Evolutionary conservation across 768 basidiomycete genomes (phyloP), one percentile per base, ranked within the genome.

Genomic region (Tricholoma furcatifolium): DNA sequence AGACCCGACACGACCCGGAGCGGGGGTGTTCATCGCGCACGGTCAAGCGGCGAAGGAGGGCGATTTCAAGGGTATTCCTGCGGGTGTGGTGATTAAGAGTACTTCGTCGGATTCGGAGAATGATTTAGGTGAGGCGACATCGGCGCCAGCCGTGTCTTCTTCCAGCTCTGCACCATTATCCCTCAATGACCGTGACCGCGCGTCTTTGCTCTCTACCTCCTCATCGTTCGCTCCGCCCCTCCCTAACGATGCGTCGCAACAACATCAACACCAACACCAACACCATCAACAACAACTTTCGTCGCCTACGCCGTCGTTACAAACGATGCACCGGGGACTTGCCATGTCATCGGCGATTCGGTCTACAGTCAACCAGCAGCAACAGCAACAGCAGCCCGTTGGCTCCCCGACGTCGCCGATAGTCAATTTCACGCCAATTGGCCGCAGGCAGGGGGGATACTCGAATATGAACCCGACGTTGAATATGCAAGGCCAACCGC

Each of bases 1-100:
- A 57, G 93, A 96, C 66, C 79, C 82, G 6, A 83, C 84, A 43
- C 79, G 87, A 43, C 91, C 91, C 10, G 93, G 92, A n/a, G 86
- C 87, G 8, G 93, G 93, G 10, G 84, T 95, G 6, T 97, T 89
- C 59, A 66, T 95, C 43, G 91, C 87, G 3, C 73, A 72, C 39
- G 74, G 77, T 11, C 77, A 79, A 46, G 70, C 70, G 42, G 70
- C 68, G n/a, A 61, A 63, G 43, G 68, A 71, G 38, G 75, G 69
- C 35, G 71, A 78, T 59, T 77, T 82, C 54, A 72, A 76, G 51
- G 81, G 84, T 57, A 43, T 88, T 32, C 78, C 82, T 5, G 74
- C 72, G 51, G 84, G 83, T 7, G 75, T 74, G 41, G 70, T 90
- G 46, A 78, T 88, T 51, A 27, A 3, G 4, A 27, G 27, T 27